These are phyloP conservation scores for Euphorbia pulcherrima DNA, from an alignment of 345 rosid species.

Conservation along the genomic window DNA sequence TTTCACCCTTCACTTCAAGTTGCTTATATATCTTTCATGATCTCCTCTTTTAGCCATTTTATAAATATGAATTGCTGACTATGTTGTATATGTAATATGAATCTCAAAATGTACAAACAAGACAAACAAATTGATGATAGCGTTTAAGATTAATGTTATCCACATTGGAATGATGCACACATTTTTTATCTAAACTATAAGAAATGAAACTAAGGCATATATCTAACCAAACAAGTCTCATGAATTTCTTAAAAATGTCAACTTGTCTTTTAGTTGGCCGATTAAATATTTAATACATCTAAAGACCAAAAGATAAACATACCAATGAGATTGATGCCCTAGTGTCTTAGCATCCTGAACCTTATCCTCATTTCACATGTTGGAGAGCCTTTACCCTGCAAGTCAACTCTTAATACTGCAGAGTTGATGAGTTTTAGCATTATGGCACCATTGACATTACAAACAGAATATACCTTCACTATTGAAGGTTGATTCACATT, in stretches of 20 bases:
- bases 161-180: too few species aligned
- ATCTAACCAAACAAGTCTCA: constrained; percentile 31
- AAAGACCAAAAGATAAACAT: not conserved
- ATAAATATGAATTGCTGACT: not conserved
- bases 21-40: constrained; percentile 12
- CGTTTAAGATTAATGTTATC: too few species aligned
- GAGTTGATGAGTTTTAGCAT: too few species aligned
- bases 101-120: constrained; percentile 13
- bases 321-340: not conserved
- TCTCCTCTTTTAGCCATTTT: constrained; percentile 7
- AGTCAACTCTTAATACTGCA: too few species aligned
- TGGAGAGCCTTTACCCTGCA: too few species aligned
- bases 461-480: too few species aligned
- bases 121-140: too few species aligned
- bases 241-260: constrained; percentile 14
- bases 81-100: too few species aligned
- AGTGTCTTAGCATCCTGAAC: not conserved
- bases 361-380: constrained; percentile 22
- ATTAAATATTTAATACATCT: not conserved
- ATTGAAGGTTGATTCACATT: too few species aligned
- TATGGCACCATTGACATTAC: too few species aligned
- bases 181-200: too few species aligned
- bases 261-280: constrained; percentile 23
- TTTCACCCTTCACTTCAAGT: constrained; percentile 10
- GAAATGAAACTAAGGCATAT: not conserved